Evolutionary conservation across 176 grass and related monocot species (phyloP), one percentile per base, ranked within the genome.

Genomic region (Triticum turgidum): DNA sequence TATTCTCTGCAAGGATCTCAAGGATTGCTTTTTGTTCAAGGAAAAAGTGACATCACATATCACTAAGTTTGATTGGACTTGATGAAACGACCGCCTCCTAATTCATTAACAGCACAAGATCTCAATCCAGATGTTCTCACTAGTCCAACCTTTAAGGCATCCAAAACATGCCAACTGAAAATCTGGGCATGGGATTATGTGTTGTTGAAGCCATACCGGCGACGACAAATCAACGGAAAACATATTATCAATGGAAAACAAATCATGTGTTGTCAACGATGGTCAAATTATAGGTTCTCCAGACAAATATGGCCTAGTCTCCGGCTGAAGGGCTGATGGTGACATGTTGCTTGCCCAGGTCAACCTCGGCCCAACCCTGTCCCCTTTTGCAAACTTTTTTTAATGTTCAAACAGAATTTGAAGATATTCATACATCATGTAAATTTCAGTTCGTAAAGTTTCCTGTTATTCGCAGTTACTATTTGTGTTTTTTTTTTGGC

Each of bases 11-110:
- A 38, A 76, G 73, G 81, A 80, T 87, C 80, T 80, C 45, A 80
- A 45, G n/a, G 73, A 61, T 91, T 91, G 85, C 85, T 62, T 88
- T 91, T 39, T 88, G 76, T 77, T 88, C 20, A 91, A 84, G 85
- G 67, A 83, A 76, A 47, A 62, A 44, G 49, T 84, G 76, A 65
- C 89, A 76, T 87, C 85, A 87, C 76, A 69, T 80, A 63, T 63
- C 80, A 87, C 81, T 84, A n/a, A 47, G 45, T 75, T 83, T 70
- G 80, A 78, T 70, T 78, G 22, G 76, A 74, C 15, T 42, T 67
- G 45, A 75, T 80, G 59, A 84, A 85, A 87, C 34, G 18, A 87
- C 30, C 35, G 44, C 11, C 25, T 80, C 69, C 81, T 80, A 79
- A 84, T 91, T 84, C 76, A 84, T 76, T 81, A 87, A 25, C 61